phyloP scores from a whole-genome alignment of 192 early-diverging fungal species.

The Phycomyces nitens region DNA sequence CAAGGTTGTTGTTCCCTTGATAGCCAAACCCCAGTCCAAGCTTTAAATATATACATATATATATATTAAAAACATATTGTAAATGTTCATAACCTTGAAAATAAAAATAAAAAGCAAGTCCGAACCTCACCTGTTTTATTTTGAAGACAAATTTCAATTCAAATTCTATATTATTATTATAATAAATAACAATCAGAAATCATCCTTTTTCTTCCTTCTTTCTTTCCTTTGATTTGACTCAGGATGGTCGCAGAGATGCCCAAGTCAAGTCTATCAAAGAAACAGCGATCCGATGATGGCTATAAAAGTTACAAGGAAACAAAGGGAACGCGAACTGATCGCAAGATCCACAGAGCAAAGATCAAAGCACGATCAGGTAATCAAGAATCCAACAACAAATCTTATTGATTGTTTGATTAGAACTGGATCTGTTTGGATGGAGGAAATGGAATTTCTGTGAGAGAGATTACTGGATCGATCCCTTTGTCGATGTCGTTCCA shows the following conservation, averaged over 20 bases:
- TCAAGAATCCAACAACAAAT: neutral
- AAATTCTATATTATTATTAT: too few relatives aligned
- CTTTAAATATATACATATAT: slow-evolving; percentile 21
- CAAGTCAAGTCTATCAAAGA: neutral
- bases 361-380: slow-evolving; percentile 46
- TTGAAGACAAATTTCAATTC: too few relatives aligned
- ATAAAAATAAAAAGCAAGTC: slow-evolving; percentile 1
- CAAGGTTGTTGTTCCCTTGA: slow-evolving; percentile 46
- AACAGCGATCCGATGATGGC: too few relatives aligned
- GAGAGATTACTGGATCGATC: slow-evolving; percentile 50
- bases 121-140: neutral
- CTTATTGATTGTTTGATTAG: slow-evolving; percentile 24
- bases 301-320: neutral
- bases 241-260: neutral
- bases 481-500: slow-evolving; percentile 42
- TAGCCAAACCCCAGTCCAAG: slow-evolving; percentile 15
- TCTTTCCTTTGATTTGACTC: neutral
- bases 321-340: slow-evolving; percentile 5
- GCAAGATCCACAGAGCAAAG: slow-evolving; percentile 44
- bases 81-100: neutral
- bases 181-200: too few relatives aligned
- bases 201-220: neutral
- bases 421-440: slow-evolving; percentile 65
- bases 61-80: slow-evolving; percentile 3
- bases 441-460: slow-evolving; percentile 44